Evolutionary conservation across 495 filamentous ascomycete genomes (phyloP), one percentile per base, ranked within the genome.

Genomic region (Aspergillus indologenus): DNA sequence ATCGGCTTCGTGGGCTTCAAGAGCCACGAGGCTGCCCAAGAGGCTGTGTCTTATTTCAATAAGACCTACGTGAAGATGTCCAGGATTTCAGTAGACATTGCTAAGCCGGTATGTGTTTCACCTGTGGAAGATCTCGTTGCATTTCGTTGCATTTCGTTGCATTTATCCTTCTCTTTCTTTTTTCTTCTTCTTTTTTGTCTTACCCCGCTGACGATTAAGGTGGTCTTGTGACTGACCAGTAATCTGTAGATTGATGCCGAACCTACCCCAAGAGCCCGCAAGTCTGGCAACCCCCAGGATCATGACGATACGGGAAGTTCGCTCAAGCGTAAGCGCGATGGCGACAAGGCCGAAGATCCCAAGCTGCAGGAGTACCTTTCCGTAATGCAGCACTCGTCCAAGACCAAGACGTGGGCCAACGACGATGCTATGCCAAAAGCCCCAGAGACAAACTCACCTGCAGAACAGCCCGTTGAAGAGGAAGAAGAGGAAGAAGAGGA

Each of bases 1-100:
- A 96, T 98, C 76, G 94, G 92, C 62, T 99, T 96, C 80, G 85
- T 99, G 59, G 94, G 94, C 59, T 98, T 92, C 80, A 93, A 90
- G 74, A 90, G 83, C 54, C 78, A 85, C 45, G 84, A 92, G 60
- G 88, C 88, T 64, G 94, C 94, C 50, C 75, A 80, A 46, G 81
- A 85, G 63, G 94, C 94, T 49, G 88, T 93, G 61, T 90, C 89
- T 66, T 96, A 96, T 75, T 96, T 96, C 83, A 92, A 99, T 76
- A 89, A 85, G 66, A 84, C 92, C 59, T 98, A 92, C 73, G 89
- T 98, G 61, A 90, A 91, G 59, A 95, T 96, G 92, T 95, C 92
- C n/a, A 94, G 85, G 83, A 90, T 99, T 63, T 76, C 72, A 23
- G 94, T 97, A 64, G 95, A 98, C 78, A 77, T 96, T 69, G 95